phyloP scores from a whole-genome alignment of 176 grass and related monocot species.

The Phoenix roebelenii region DNA sequence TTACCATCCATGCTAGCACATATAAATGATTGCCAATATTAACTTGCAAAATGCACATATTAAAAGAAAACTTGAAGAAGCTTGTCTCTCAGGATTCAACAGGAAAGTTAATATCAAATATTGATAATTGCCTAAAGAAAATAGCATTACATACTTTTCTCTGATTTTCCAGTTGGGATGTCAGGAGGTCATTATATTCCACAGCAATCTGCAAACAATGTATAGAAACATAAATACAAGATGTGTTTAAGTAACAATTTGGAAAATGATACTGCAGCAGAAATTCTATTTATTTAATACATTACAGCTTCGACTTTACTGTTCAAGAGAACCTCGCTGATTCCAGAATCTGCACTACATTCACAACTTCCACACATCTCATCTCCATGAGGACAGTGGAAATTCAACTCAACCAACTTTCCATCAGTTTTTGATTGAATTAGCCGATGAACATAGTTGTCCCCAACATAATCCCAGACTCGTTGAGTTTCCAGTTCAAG shows the following conservation, averaged over 20 bases:
- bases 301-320: slow-evolving; percentile 97
- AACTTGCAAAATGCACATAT: no score
- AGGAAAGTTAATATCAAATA: neutral
- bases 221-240: slow-evolving; percentile 2
- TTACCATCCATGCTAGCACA: neutral
- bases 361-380: slow-evolving; percentile 27
- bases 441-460: slow-evolving; percentile 91
- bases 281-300: slow-evolving; percentile 26
- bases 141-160: slow-evolving; percentile 64
- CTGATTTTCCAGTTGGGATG: slow-evolving; percentile 93
- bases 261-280: neutral
- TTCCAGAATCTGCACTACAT: slow-evolving; percentile 45
- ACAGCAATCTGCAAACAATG: slow-evolving; percentile 59
- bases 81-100: no score
- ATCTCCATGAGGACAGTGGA: slow-evolving; percentile 37
- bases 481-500: slow-evolving; percentile 95
- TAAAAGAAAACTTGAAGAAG: neutral
- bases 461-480: slow-evolving; percentile 98
- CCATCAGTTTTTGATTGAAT: slow-evolving; percentile 98
- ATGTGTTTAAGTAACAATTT: neutral
- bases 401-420: slow-evolving; percentile 76
- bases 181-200: slow-evolving; percentile 92
- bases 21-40: no score
- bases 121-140: slow-evolving; percentile 1
- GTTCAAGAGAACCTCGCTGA: slow-evolving; percentile 70